Base-by-base conservation (phyloP, 1,139 yeast genomes). In the Spathaspora sp. region DNA sequence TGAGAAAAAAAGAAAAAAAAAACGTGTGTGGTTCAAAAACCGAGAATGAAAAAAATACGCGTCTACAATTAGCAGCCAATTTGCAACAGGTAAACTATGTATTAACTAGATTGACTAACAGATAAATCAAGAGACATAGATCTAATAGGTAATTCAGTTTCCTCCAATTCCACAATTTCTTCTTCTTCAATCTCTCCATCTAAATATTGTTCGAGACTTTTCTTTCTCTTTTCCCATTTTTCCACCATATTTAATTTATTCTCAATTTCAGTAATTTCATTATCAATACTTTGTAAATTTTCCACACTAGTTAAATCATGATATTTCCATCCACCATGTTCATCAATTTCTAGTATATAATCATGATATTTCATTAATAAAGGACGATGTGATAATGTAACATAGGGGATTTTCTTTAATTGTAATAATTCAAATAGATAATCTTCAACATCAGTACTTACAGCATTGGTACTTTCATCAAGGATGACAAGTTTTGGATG, bases 401-500 rank as follows among this genome's bases (percentile, higher is more conserved):
- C 80, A 53, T 88, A 81, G 1, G 96, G 86, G 60, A 89, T 86
- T 41, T 82, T 80, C 57, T 82, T 82, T 48, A 70, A 71, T 58
- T 82, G 86, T 63, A 91, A 76, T 52, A 85, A 66, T 59, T 89
- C 96, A 65, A 90, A 91, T 49, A 91, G 73, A 52, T 84, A 80
- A 55, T 91, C 97, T 65, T 91, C 98, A 61, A 89, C 91, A 64
- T 91, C 98, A 34, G 88, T 86, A 49, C 91, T 83, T 13, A 91
- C 93, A 0, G 98, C 97, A 60, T 90, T 88, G 9, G 97, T 91
- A 29, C 96, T 89, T 65, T 91, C 97, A 66, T 91, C 98, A 53
- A 91, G 76, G 6, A 91, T 82, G 2, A 91, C 93, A 65, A 88
- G 87, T 61, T 79, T 78, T 39, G 97, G 97, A 46, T 78, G 77